Conservation (phyloP, 2,329 filamentous ascomycete species). For the Hymenoscyphus occultus region DNA sequence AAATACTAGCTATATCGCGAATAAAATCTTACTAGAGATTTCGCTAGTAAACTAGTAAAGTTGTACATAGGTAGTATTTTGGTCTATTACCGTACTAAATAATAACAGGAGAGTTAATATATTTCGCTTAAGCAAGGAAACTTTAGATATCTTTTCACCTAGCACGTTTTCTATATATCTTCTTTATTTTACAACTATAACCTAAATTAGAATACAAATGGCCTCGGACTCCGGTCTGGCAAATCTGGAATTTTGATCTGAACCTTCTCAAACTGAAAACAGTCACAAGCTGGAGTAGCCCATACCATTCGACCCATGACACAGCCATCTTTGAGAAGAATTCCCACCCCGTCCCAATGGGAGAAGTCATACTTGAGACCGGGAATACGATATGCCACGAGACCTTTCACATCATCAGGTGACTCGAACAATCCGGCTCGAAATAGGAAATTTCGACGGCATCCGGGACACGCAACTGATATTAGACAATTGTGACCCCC, state of each 20-base stretch:
- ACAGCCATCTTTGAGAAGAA: neutral
- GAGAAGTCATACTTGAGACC: neutral
- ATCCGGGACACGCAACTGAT: neutral
- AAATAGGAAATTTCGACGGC: neutral
- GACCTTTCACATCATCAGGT: neutral
- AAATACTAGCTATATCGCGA: no score
- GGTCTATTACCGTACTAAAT: no score
- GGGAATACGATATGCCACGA: neutral
- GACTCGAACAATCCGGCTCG: neutral
- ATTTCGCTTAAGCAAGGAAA: no score
- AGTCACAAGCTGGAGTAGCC: slow-evolving; percentile 1
- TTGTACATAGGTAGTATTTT: no score
- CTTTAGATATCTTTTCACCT: no score
- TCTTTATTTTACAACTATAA: no score
- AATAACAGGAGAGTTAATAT: no score
- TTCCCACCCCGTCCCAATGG: neutral
- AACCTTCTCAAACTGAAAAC: neutral
- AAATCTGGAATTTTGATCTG: neutral
- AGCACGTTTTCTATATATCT: no score
- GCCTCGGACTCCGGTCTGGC: neutral
- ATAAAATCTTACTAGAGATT: no score
- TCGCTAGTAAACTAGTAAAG: no score
- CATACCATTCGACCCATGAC: slow-evolving; percentile 6
- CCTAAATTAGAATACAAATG: neutral
- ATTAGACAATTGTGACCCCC: neutral